A percentile compares a stretch with the other conserved stretches of the same genome.
These are phyloP conservation scores for Leucaena leucocephala DNA, from an alignment of 306 rosid genomes.

Conservation along the genomic window DNA sequence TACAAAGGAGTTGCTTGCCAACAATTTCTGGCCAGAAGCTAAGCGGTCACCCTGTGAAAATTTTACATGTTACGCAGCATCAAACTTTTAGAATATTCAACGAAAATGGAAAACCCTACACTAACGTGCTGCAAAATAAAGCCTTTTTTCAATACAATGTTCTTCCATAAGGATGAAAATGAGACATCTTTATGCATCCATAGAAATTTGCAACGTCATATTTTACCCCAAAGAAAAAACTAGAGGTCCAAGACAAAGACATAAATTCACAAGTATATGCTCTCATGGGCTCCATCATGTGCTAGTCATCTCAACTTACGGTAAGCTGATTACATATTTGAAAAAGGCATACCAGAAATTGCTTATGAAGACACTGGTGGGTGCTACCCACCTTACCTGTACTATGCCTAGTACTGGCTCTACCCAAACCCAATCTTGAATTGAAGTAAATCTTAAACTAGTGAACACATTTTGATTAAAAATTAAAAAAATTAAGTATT, in stretches of 20 bases:
- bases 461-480: constrained; percentile 16
- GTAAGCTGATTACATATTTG: constrained; percentile 3
- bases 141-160: constrained; percentile 10
- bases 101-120: not conserved
- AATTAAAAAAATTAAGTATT: not conserved
- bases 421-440: not conserved
- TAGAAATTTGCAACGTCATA: constrained; percentile 1
- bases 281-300: not conserved
- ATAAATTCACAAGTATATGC: not conserved
- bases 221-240: not conserved
- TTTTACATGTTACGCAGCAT: constrained; percentile 18
- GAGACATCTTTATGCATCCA: not conserved
- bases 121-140: constrained; percentile 15
- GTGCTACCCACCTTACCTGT: not conserved
- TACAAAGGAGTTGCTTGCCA: constrained; percentile 62
- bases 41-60: constrained; percentile 77
- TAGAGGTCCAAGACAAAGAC: not conserved
- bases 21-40: constrained; percentile 60
- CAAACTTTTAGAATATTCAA: constrained; percentile 32
- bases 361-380: not conserved
- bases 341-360: not conserved
- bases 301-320: not conserved
- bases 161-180: constrained; percentile 22
- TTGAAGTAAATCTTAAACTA: constrained; percentile 17
- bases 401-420: not conserved